Evolutionary conservation across 352 stramenopile genomes (phyloP), one percentile per base, ranked within the genome.

Genomic region (Lagenidium giganteum): DNA sequence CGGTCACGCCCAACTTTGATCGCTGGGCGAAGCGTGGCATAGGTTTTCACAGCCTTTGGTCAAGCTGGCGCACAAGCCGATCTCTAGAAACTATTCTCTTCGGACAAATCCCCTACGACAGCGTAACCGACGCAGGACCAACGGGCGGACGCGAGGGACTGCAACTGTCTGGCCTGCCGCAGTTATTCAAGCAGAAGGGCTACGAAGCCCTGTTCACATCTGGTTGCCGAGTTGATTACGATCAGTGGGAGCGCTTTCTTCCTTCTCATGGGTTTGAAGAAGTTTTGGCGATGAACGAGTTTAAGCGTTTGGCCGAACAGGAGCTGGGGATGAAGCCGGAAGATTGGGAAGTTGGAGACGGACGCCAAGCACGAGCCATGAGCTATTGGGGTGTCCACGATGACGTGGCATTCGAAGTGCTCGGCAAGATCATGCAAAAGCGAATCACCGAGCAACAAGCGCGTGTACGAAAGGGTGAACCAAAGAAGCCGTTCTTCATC

Each of bases 1-100:
- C 64, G 0, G 39, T 82, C 2, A 80, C 68, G 5, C 68, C 66
- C 0, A 56, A 71, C 9, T 82, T 82, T 16, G 66, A 84, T 24
- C 43, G 40, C 27, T 84, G 64, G 57, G 66, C 71, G 3, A 63
- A 64, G 17, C 60, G 64, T 4, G 67, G 67, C 21, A 47, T 84
- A 7, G 64, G 66, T 2, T 70, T 84, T 35, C 55, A 38, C 8
- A 84, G 80, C 26, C 50, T 82, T 29, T 85, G 72, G 69, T 85
- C 72, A 7, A 82, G 67, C 34, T 82, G 63, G 61, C 41, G 57
- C 11, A 82, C 72, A 11, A 85, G 69, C 54, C 66, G 72, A 3
- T 80, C 72, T 0, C 27, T 85, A 0, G 69, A 82, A 41, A 79
- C 64, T 29, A 63, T 80, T 24, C 29, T 80, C 20, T 85, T 68